Percentiles rank a stretch among this genome's conserved stretches.
phyloP scores from a whole-genome alignment of 2,329 filamentous ascomycete genomes.

The Nemania sp. region DNA sequence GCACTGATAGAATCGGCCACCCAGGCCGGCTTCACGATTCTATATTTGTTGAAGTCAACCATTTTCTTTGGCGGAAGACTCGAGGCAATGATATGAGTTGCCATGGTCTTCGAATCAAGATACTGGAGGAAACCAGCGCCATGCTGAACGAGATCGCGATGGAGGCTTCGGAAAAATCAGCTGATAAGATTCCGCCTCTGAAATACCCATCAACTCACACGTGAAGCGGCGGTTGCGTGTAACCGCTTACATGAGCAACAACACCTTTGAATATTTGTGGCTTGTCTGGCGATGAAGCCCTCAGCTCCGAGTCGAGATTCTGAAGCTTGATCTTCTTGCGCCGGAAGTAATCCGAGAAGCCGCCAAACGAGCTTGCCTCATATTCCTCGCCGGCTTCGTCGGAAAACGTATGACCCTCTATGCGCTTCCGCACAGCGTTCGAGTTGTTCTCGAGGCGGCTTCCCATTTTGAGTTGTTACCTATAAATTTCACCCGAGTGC shows the following conservation, averaged over 20 bases:
- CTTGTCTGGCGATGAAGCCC: constrained; percentile 74
- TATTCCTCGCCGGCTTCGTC: constrained; percentile 93
- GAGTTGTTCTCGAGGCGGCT: constrained; percentile 73
- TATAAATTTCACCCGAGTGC: constrained; percentile 9
- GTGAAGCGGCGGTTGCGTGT: constrained; percentile 92
- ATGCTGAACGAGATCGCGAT: constrained; percentile 87
- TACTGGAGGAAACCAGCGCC: constrained; percentile 97
- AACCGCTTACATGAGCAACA: constrained; percentile 92
- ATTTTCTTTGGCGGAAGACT: constrained; percentile 92
- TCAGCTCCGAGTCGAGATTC: constrained; percentile 87
- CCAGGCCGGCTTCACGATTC: constrained; percentile 95
- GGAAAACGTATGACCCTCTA: constrained; percentile 76
- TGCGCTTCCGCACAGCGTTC: constrained; percentile 70
- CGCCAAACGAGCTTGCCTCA: constrained; percentile 84
- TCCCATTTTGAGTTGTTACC: constrained; percentile 63
- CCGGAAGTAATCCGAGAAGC: constrained; percentile 91
- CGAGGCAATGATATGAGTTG: constrained; percentile 95
- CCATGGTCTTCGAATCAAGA: constrained; percentile 91
- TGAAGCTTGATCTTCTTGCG: constrained; percentile 98
- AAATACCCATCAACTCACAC: constrained; percentile 61
- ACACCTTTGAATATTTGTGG: constrained; percentile 91
- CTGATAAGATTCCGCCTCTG: neutral
- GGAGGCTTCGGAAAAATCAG: constrained; percentile 64
- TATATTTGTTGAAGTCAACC: constrained; percentile 86
- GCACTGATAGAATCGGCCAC: constrained; percentile 88